Conservation (phyloP, 148 eudicot species). For the Cornus controversa region DNA sequence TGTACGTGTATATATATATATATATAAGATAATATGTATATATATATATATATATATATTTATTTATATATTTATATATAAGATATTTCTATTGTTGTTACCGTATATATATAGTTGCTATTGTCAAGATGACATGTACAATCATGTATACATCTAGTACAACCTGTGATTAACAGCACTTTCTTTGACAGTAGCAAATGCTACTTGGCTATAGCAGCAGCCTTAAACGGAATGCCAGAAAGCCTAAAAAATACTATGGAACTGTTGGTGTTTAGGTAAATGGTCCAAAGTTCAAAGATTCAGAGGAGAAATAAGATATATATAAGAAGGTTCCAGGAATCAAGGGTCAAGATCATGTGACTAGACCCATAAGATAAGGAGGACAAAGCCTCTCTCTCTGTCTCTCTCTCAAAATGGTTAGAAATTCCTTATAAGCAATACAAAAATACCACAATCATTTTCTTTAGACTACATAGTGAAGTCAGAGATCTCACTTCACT, state of each 20-base stretch:
- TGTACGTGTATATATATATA: background rate
- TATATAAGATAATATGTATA: background rate
- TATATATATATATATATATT: background rate
- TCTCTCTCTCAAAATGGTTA: background rate
- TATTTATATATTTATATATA: too few species aligned
- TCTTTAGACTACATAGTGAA: background rate
- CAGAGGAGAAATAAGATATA: conserved; percentile 28
- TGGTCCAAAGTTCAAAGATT: conserved; percentile 33
- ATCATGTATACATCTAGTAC: too few species aligned
- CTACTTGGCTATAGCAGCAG: too few species aligned
- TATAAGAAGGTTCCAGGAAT: conserved; percentile 59
- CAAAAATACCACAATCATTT: background rate
- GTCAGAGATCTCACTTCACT: conserved; percentile 1
- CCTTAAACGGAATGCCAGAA: background rate
- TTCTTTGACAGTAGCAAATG: too few species aligned
- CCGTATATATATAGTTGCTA: too few species aligned
- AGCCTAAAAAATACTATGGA: background rate
- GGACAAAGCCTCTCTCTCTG: conserved; percentile 11
- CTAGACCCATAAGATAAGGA: conserved; percentile 42
- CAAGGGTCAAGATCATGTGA: conserved; percentile 60
- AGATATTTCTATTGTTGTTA: too few species aligned
- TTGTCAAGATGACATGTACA: background rate
- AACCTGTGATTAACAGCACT: too few species aligned
- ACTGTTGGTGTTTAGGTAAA: conserved; percentile 7
- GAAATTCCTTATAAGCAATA: background rate